A percentile compares a stretch with the other conserved stretches of the same genome.
phyloP scores from a whole-genome alignment of 208 protist species.

The Crithidia sp. region DNA sequence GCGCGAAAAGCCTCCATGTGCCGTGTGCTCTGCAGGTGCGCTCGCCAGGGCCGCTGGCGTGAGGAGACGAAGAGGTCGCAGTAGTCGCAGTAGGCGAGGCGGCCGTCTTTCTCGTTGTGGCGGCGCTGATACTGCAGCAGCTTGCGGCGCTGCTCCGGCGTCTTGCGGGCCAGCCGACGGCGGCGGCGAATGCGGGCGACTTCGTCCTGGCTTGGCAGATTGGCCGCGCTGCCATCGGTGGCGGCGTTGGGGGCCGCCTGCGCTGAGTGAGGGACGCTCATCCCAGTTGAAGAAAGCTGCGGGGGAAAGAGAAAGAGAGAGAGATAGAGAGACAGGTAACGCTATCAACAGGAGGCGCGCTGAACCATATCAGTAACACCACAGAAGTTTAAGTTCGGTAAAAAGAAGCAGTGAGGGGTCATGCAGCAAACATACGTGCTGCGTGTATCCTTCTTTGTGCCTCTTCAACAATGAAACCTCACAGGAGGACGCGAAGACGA shows the following conservation, averaged over 20 bases:
- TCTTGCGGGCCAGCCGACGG: conserved; percentile 50
- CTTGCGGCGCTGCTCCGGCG: conserved; percentile 62
- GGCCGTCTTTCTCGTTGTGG: conserved; percentile 84
- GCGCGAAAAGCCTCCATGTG: conserved; percentile 72
- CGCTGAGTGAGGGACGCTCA: not conserved
- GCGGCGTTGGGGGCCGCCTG: not conserved
- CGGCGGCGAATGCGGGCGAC: conserved; percentile 40
- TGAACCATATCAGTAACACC: too few relatives aligned
- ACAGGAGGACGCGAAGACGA: too few relatives aligned
- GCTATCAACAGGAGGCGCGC: not conserved
- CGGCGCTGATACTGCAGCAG: conserved; percentile 69
- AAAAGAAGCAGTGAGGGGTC: too few relatives aligned
- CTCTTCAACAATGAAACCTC: too few relatives aligned
- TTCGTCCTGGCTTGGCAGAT: conserved; percentile 32
- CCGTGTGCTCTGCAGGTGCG: conserved; percentile 58
- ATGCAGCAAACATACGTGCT: not conserved
- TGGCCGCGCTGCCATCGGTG: not conserved
- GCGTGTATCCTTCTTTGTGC: not conserved
- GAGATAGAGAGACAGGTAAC: not conserved
- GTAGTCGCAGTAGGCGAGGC: conserved; percentile 87
- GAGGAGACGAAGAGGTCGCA: conserved; percentile 86
- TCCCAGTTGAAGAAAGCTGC: too few relatives aligned
- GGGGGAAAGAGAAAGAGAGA: not conserved
- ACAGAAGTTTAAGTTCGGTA: too few relatives aligned
- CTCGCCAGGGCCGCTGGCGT: conserved; percentile 40